Evolutionary conservation across 2,329 filamentous ascomycete genomes (phyloP), one percentile per base, ranked within the genome.

Genomic region (Achaetomium macrosporum): DNA sequence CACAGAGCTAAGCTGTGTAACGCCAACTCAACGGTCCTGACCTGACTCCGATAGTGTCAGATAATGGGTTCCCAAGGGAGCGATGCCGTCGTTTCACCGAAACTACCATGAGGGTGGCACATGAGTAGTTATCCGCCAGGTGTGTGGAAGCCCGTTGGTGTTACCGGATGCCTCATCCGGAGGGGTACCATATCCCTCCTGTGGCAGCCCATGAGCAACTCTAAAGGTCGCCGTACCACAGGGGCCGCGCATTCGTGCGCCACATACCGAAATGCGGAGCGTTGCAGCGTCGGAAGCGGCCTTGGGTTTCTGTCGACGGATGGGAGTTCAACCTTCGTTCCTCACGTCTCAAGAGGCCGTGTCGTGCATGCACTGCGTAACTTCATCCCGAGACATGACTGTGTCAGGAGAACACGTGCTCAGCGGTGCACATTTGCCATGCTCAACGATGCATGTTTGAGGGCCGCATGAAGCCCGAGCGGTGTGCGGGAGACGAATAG

Each of bases 131-230:
- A 50, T 33, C 31, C 40, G 31, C 11, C 15, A 37, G 33, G 19
- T 36, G 12, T 13, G 40, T 19, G 40, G 47, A 43, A 25, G 47
- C 29, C 40, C 25, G 10, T 2, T 8, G n/a, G 12, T 15, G 31
- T 43, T 40, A 37, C 47, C 41, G 33, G 20, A 17, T 44, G 41
- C 48, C 19, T 40, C 33, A 50, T 42, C 47, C 40, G 40, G n/a
- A 25, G 11, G 49, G 35, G 20, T 30, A 44, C 47, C 16, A 15
- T 39, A 17, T 16, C 42, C 36, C 42, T 42, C 37, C 7, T 51
- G 17, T 19, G 19, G 10, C n/a, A 29, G 37, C 19, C 19, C 10
- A 31, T 35, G 30, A 41, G 42, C 17, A 37, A 37, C 43, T 29
- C 13, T 13, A 19, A 10, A 5, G 9, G 15, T 33, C 8, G 12